Conservation (phyloP, 345 rosid species). For the Nephelium lappaceum region DNA sequence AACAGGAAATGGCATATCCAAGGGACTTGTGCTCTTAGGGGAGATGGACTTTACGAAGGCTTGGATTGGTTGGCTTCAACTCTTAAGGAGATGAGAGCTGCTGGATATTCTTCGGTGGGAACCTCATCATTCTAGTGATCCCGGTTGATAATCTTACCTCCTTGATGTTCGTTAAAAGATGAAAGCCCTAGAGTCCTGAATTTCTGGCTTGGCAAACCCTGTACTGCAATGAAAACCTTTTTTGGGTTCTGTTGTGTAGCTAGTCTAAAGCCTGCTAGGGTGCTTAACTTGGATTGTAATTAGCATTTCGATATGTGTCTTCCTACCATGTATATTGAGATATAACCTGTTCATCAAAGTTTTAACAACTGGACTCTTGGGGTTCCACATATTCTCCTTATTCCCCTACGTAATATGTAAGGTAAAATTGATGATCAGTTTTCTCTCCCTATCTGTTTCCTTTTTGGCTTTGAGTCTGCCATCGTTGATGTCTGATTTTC, state of each 20-base stretch:
- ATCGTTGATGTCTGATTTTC: neutral
- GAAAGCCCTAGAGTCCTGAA: constrained; percentile 7
- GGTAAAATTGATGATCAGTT: neutral
- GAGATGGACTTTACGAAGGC: constrained; percentile 98
- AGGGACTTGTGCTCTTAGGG: constrained; percentile 93
- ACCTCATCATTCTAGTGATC: constrained; percentile 64
- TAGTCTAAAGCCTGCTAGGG: constrained; percentile 14
- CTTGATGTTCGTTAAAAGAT: constrained; percentile 10
- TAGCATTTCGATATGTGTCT: neutral
- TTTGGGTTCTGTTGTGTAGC: constrained; percentile 9
- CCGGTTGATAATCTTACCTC: constrained; percentile 30
- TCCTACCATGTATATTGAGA: neutral
- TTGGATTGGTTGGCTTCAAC: constrained; percentile 90
- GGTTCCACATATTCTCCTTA: neutral
- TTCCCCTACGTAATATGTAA: neutral
- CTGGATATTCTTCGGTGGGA: constrained; percentile 85
- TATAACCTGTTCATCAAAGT: neutral
- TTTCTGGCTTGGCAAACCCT: constrained; percentile 13
- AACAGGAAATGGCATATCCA: constrained; percentile 99
- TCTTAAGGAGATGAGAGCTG: constrained; percentile 84
- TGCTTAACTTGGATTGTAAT: neutral
- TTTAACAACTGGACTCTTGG: neutral
- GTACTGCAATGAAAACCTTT: constrained; percentile 15
- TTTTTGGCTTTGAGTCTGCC: too few relatives aligned
- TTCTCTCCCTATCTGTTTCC: neutral